A percentile compares a stretch with the other conserved stretches of the same genome.
These are phyloP conservation scores for Fusarium napiforme DNA, from an alignment of 2,329 filamentous ascomycete species.

Conservation along the genomic window DNA sequence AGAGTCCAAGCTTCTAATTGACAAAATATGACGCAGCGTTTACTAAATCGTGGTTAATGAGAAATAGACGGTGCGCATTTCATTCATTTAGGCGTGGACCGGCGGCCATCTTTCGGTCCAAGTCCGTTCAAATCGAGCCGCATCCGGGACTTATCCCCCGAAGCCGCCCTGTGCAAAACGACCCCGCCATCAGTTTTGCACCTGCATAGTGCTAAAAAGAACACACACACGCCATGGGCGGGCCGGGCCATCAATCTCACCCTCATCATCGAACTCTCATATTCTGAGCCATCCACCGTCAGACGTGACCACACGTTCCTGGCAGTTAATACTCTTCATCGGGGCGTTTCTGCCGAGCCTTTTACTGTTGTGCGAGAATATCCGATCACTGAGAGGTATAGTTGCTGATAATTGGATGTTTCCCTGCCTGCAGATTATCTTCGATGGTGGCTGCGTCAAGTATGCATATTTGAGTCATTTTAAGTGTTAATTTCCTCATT, in stretches of 20 bases:
- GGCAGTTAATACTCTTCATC: slow-evolving; percentile 7
- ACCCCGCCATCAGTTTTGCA: slow-evolving; percentile 20
- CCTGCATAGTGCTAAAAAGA: background rate
- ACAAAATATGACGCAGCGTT: slow-evolving; percentile 16
- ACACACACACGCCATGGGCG: slow-evolving; percentile 22
- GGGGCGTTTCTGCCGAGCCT: slow-evolving; percentile 5
- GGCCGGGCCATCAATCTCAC: slow-evolving; percentile 26
- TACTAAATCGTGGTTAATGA: background rate
- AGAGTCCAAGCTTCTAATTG: slow-evolving; percentile 1
- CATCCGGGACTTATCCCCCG: slow-evolving; percentile 34
- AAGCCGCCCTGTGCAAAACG: slow-evolving; percentile 21
- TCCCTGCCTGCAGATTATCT: slow-evolving; percentile 25
- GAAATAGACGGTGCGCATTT: slow-evolving; percentile 17
- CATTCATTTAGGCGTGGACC: slow-evolving; percentile 8
- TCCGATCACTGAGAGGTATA: slow-evolving; percentile 4
- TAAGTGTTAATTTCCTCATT: slow-evolving; percentile 4
- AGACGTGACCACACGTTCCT: slow-evolving; percentile 39
- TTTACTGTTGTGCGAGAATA: background rate
- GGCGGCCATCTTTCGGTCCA: background rate
- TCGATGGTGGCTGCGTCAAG: slow-evolving; percentile 38
- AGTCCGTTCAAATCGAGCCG: slow-evolving; percentile 19
- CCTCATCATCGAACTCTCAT: slow-evolving; percentile 19
- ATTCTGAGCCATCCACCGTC: slow-evolving; percentile 37
- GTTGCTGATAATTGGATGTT: slow-evolving; percentile 4
- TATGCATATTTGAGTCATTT: slow-evolving; percentile 39